phyloP scores from a whole-genome alignment of 352 stramenopile genomes.

The Globisporangium megalacanthum region DNA sequence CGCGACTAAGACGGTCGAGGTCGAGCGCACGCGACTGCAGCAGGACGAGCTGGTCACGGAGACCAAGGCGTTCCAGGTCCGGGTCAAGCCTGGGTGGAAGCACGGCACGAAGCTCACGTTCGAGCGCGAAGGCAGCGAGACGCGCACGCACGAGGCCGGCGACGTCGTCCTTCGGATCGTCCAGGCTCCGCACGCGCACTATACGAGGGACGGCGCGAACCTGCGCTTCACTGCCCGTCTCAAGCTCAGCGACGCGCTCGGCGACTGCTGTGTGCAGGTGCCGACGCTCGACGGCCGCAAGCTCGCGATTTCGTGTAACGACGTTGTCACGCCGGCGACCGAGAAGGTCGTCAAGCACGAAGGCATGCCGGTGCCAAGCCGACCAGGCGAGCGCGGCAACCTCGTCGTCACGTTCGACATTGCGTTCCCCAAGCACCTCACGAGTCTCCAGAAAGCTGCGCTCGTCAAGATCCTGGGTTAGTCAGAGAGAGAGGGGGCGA shows the following conservation, averaged over 20 bases:
- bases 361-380: conserved; percentile 90
- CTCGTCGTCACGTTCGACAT: conserved; percentile 96
- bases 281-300: conserved; percentile 94
- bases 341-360: conserved; percentile 92
- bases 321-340: conserved; percentile 88
- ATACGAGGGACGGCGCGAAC: conserved; percentile 89
- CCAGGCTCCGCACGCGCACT: conserved; percentile 79
- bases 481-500: too few species aligned
- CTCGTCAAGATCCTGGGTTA: conserved; percentile 75
- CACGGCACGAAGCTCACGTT: conserved; percentile 95
- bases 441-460: conserved; percentile 88
- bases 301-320: conserved; percentile 91
- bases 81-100: conserved; percentile 93
- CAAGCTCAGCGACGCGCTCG: conserved; percentile 93
- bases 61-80: conserved; percentile 82
- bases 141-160: conserved; percentile 89
- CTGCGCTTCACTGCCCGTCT: conserved; percentile 92
- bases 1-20: conserved; percentile 80
- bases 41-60: conserved; percentile 76
- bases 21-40: conserved; percentile 79
- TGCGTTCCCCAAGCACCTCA: conserved; percentile 93
- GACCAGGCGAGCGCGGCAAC: conserved; percentile 75
- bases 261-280: conserved; percentile 92
- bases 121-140: conserved; percentile 88
- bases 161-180: conserved; percentile 93